These are phyloP conservation scores for Mortierella sp. DNA, from an alignment of 371 early-diverging fungal genomes.

Conservation along the genomic window DNA sequence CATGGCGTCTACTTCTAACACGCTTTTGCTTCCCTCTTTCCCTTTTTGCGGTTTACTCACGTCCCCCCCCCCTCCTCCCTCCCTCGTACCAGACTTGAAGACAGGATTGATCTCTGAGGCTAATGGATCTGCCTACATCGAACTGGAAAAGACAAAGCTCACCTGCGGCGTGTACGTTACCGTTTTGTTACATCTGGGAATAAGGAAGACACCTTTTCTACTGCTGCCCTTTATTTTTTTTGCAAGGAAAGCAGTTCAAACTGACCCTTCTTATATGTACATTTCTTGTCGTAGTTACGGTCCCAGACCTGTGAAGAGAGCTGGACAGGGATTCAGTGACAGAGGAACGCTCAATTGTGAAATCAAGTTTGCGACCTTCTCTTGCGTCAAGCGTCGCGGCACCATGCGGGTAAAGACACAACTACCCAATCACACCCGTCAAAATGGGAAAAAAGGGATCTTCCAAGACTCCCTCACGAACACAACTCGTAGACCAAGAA, in stretches of 20 bases:
- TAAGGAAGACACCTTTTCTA: neutral
- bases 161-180: slow-evolving; percentile 90
- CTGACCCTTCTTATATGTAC: neutral
- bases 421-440: no score
- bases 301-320: slow-evolving; percentile 68
- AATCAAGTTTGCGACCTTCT: slow-evolving; percentile 91
- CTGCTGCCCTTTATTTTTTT: neutral
- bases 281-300: slow-evolving; percentile 71
- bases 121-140: slow-evolving; percentile 93
- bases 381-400: slow-evolving; percentile 78
- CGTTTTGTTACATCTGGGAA: neutral
- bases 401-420: slow-evolving; percentile 64
- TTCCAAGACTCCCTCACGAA: no score
- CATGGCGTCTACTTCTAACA: no score
- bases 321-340: slow-evolving; percentile 63
- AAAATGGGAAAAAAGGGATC: no score
- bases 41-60: slow-evolving; percentile 10
- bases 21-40: neutral
- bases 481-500: neutral
- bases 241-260: neutral
- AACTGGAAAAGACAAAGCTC: slow-evolving; percentile 88
- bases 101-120: slow-evolving; percentile 90
- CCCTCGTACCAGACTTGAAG: slow-evolving; percentile 69
- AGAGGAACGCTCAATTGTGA: slow-evolving; percentile 85
- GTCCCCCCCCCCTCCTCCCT: neutral